These are phyloP conservation scores for Wickerhamomyces bisporus DNA, from an alignment of 805 yeast species.

Conservation along the genomic window DNA sequence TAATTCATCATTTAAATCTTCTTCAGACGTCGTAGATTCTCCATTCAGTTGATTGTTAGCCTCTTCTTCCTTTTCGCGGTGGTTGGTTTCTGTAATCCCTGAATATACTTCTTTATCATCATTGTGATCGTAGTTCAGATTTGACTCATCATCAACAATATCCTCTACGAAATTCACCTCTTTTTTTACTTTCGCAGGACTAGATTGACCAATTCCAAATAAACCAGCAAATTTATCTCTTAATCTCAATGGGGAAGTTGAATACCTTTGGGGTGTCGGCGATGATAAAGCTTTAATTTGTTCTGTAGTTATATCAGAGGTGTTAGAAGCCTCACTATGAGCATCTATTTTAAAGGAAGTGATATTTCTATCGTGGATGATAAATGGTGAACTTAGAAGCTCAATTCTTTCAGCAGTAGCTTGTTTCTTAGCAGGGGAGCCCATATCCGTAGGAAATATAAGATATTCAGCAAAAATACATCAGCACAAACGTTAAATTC, in stretches of 20 bases:
- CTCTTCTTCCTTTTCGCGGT: too few species aligned
- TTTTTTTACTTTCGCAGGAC: neutral
- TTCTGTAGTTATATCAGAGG: neutral
- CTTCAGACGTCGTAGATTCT: neutral
- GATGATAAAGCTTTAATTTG: neutral
- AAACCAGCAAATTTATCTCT: slow-evolving; percentile 4
- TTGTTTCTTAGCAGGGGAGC: neutral
- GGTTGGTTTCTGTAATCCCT: too few species aligned
- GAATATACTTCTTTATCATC: too few species aligned
- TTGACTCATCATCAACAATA: too few species aligned
- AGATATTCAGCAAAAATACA: too few species aligned
- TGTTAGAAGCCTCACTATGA: too few species aligned
- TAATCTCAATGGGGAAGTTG: slow-evolving; percentile 1
- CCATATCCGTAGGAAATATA: too few species aligned
- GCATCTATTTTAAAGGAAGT: neutral
- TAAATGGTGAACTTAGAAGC: slow-evolving; percentile 2
- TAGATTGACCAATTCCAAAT: slow-evolving; percentile 1
- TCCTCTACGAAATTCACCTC: neutral
- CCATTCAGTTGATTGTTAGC: too few species aligned
- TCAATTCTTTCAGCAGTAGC: slow-evolving; percentile 1
- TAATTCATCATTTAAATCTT: neutral
- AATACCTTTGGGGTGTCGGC: neutral
- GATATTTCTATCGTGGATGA: neutral
- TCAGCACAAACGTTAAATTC: too few species aligned
- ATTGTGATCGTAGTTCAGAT: too few species aligned